Evolutionary conservation across 768 basidiomycete genomes (phyloP).

Genomic region (Lenzites betulinus): DNA sequence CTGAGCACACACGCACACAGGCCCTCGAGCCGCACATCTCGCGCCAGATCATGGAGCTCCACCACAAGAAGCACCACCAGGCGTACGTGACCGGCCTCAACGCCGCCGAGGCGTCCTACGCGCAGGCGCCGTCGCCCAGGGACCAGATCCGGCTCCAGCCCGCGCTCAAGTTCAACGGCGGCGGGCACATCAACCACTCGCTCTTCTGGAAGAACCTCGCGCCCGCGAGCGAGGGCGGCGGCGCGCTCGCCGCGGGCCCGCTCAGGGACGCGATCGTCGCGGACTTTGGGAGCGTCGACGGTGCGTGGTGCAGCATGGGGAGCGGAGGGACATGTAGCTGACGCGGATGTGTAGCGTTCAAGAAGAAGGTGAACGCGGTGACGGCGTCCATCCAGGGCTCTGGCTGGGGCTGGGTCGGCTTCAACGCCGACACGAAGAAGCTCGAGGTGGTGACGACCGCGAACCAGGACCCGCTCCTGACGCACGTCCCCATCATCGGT

Average conservation of each 20-base stretch:
- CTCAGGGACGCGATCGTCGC: constrained; percentile 71
- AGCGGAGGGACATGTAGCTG: too few relatives aligned
- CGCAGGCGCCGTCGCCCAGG: constrained; percentile 66
- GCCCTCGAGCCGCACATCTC: constrained; percentile 95
- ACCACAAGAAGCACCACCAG: constrained; percentile 96
- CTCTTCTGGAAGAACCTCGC: constrained; percentile 97
- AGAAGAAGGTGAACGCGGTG: constrained; percentile 81
- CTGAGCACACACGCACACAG: background rate
- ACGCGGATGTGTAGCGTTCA: constrained; percentile 48
- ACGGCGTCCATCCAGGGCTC: constrained; percentile 95
- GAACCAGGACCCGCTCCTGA: constrained; percentile 92
- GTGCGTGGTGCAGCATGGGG: too few relatives aligned
- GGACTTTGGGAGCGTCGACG: constrained; percentile 83
- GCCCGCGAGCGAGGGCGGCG: constrained; percentile 49
- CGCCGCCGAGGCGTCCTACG: constrained; percentile 79
- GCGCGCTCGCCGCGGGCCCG: constrained; percentile 58
- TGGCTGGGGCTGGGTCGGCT: constrained; percentile 98
- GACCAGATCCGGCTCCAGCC: constrained; percentile 86
- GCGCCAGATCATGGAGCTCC: constrained; percentile 89
- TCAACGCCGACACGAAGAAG: constrained; percentile 61
- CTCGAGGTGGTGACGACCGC: constrained; percentile 92
- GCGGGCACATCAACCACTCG: constrained; percentile 94
- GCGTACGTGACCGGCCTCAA: constrained; percentile 93
- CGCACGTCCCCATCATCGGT: constrained; percentile 88
- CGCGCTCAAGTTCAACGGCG: constrained; percentile 95